Evolutionary conservation across 2,329 filamentous ascomycete species (phyloP), one percentile per base, ranked within the genome.

Genomic region (Claviceps sp.): DNA sequence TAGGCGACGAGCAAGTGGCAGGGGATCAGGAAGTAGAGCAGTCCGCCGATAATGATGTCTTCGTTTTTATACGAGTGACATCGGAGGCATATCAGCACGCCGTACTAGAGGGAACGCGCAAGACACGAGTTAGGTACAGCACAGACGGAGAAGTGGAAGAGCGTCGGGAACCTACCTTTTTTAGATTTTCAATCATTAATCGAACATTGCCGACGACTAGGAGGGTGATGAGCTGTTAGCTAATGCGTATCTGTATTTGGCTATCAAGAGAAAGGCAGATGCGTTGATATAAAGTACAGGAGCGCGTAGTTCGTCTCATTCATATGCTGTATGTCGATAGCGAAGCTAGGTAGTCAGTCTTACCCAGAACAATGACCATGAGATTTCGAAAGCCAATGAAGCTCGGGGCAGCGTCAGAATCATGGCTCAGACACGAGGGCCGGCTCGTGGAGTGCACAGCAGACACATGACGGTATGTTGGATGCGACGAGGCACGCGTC

Each of bases 311-410:
- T 34, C 10, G 10, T 34, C 30, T 34, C 10, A 34, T 34, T 1
- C 10, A 34, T 34, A 34, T 34, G 30, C 30, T 34, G 8, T 1
- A 34, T 34, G 10, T 4, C 11, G 30, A 34, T 34, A 34, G 30
- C 10, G 3, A 34, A 34, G 10, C 11, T 14, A 24, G 19, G 19
- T 19, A 19, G 22, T 16, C 16, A n/a, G 13, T 10, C 77, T 56
- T 76, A 93, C 88, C 82, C 55, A 95, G 71, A 40, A 96, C 88
- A 62, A 97, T 84, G 41, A 95, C 87, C 88, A 96, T 95, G 56
- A 98, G 77, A 65, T 98, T 98, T 55, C 91, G 78, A 65, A 98
- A 97, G 0, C 93, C 93, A 16, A 95, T 71, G 64, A 96, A 97
- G 65, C 88, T 95, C 22, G 90, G 88, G 2, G 82, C 74, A 11